Base-by-base conservation (phyloP, 805 yeast species). In the Cyberlindnera suaveolens region DNA sequence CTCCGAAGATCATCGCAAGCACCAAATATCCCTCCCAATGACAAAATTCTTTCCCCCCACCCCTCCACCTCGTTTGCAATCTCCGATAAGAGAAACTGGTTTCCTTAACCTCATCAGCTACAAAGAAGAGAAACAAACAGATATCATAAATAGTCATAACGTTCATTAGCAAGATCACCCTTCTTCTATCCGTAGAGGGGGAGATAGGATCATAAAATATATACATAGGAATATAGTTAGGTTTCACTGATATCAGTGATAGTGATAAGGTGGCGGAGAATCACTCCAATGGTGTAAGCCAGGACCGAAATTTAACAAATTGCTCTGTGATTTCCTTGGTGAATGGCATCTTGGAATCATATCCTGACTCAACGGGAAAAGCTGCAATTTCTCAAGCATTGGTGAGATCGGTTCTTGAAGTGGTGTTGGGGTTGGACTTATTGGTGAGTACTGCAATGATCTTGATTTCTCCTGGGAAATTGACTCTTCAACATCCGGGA, bases 251-350 rank as follows among this genome's bases (percentile, higher is more conserved):
- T 23, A 23, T 42, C 40, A 43, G 32, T 14, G 27, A n/a, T 45
- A 47, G 15, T 47, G 41, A 35, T 47, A 47, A 19, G 51, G 51
- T 4, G 51, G 51, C 10, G 51, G 51, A 8, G 47, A 48, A 33
- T 47, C 47, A 16, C 35, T 39, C 48, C 50, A 46, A 31, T 43
- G 39, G 31, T 45, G 34, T 20, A 52, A 32, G 3, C 55, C 57
- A 4, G 51, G 41, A 3, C 58, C 58, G 38, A 52, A 50, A 36
- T 47, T 48, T 36, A 48, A 34, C 18, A 56, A 26, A 36, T 54
- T 49, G 26, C 51, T 48, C 37, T 56, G 59, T 2, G 61, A 57
- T 35, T 57, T 54, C 32, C 53, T 43, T 34, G 61, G 60, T 9
- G 60, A 56, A 18, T 43, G 50, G 1, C 49, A 36, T 18, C 54